Conservation (phyloP, 1,284 basidiomycete species). For the Cryptococcus sp. region DNA sequence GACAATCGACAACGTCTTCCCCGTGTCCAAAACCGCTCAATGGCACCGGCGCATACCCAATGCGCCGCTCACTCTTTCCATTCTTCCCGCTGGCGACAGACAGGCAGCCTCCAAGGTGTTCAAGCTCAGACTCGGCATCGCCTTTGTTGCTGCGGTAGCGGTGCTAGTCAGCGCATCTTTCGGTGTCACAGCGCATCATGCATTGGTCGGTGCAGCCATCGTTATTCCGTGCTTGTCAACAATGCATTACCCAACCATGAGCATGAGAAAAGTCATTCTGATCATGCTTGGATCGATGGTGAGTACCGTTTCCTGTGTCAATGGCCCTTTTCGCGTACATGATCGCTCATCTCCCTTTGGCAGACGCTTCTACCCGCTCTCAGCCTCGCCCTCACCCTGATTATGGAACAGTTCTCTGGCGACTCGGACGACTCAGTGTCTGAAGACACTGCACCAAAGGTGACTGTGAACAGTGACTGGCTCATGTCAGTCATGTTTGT, state of each 20-base stretch:
- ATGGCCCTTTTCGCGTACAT: not conserved
- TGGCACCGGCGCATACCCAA: constrained; percentile 6
- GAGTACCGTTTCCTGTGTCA: not conserved
- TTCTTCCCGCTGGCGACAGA: constrained; percentile 1
- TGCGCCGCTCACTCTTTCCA: not conserved
- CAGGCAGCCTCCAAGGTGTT: constrained; percentile 2
- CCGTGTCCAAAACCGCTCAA: constrained; percentile 2
- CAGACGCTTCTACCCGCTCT: constrained; percentile 5
- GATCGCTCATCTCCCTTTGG: not conserved
- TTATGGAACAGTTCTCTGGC: not conserved
- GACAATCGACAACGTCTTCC: constrained; percentile 4
- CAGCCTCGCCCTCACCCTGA: not conserved
- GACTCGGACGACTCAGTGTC: not conserved
- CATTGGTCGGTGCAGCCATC: constrained; percentile 5
- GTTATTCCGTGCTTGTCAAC: not conserved
- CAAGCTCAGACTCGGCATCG: not conserved
- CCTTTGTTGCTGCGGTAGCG: not conserved
- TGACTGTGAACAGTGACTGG: constrained; percentile 8
- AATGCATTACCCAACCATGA: constrained; percentile 5
- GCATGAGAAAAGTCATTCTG: constrained; percentile 5
- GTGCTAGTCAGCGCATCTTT: constrained; percentile 1
- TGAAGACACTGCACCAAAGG: not conserved
- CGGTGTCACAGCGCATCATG: constrained; percentile 1
- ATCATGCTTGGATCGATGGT: constrained; percentile 8
- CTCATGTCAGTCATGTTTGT: constrained; percentile 7